Base-by-base conservation (phyloP, 2,329 filamentous ascomycete genomes). In the Penicillium sp. region DNA sequence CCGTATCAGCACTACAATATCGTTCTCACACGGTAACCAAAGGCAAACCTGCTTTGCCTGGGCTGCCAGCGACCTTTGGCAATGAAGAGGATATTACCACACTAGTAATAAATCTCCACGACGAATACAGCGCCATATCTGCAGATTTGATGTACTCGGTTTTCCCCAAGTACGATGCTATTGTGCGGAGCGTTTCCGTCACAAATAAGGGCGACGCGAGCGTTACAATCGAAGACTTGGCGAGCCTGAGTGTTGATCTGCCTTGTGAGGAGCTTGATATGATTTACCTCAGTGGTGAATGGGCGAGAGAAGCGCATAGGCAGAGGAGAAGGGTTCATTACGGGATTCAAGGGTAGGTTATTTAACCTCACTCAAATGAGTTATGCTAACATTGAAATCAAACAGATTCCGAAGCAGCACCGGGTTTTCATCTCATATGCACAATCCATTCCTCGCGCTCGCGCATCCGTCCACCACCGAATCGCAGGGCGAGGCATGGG, bases 391-490 rank as follows among this genome's bases (percentile, higher is more conserved):
- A 8, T 31, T 31, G 6, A 4, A 5, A 11, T 31, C 8, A 10
- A 47, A 31, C 43, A 47, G 43, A 31, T 88, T 89, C 69, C 83
- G 83, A 17, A 88, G 86, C 64, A 82, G 78, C 0, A 82, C 81
- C 2, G 87, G 87, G 0, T 89, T 86, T 68, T 86, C 86, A 0
- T 88, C 86, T 0, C 85, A 88, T 63, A 75, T 85, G 1, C 84
- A 88, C 68, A 89, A 89, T 64, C 86, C 86, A 0, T 89, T 89
- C 75, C 78, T 89, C 20, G 80, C 84, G 0, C 72, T 89, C 1
- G 78, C 84, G 0, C 76, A 82, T 3, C 82, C 86, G 0, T 77
- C 76, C 0, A 85, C 86, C 0, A 89, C 86, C 1, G 86, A 89
- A 65, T 80, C 81, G 0, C 78, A 81, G 1, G 87, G 87, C 1